These are phyloP conservation scores for Edaphochlamys debaryana DNA, from an alignment of 139 green algal genomes.

Conservation along the genomic window DNA sequence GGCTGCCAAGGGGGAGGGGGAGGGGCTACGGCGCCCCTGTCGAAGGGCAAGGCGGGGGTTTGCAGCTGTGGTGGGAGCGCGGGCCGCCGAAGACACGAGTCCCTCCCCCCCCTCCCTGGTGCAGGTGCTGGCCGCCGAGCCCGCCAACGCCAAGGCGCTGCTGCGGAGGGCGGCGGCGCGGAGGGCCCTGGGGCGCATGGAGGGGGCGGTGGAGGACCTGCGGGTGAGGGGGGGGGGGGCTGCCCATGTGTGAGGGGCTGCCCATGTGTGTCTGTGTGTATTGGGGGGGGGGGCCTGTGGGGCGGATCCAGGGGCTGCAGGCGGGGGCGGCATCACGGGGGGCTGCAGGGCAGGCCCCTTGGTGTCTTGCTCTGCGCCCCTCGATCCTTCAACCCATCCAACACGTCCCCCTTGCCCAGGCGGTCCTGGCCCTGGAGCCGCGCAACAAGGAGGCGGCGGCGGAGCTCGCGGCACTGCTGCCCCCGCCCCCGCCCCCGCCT, in stretches of 20 bases:
- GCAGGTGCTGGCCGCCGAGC: conserved; percentile 60
- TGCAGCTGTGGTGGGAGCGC: no score
- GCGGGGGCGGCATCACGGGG: background rate
- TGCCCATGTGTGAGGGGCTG: background rate
- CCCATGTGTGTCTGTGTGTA: background rate
- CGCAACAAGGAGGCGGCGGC: conserved; percentile 66
- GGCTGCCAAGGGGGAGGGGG: background rate
- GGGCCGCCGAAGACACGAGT: no score
- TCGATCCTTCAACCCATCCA: background rate
- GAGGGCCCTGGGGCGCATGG: conserved; percentile 35
- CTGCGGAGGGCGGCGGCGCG: conserved; percentile 68
- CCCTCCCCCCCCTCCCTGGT: background rate
- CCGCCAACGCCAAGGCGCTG: conserved; percentile 81
- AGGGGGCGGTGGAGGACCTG: conserved; percentile 54
- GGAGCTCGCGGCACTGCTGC: conserved; percentile 29
- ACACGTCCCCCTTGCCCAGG: background rate
- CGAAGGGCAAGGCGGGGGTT: no score
- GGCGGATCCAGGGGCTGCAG: background rate
- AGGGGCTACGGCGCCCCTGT: no score
- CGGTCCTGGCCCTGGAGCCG: conserved; percentile 62
- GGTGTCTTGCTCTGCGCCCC: background rate
- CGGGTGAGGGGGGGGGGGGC: no score
- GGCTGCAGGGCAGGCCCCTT: background rate
- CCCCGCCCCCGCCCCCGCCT: background rate
- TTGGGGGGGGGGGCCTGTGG: background rate